Evolutionary conservation across 2,329 filamentous ascomycete species (phyloP), one percentile per base, ranked within the genome.

Genomic region (Neofusicoccum sp.): DNA sequence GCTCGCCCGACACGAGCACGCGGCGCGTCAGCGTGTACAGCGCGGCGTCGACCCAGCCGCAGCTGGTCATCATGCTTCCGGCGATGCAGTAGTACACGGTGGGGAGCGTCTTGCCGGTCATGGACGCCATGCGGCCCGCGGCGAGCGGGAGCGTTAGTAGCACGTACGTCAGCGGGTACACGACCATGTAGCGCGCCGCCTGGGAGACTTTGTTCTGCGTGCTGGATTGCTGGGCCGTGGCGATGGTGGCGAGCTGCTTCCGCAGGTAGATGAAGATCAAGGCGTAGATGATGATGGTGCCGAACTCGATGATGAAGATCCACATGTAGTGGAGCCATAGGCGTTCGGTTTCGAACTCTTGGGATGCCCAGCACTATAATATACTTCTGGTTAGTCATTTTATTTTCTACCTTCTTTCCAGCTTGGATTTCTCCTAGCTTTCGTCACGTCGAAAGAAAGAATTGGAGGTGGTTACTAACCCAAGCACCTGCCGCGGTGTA

Each of bases 151-250:
- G 78, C 0, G 87, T 90, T 64, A 88, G 85, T 16, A 87, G 61
- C 2, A 88, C 79, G 70, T 90, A 90, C 62, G 88, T 86, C 63
- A 86, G 69, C 0, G 88, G 87, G 63, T 90, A 89, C 33, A 89
- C 76, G 44, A 89, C 72, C 81, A 84, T 84, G 66, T 89, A 86
- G 3, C 83, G 76, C 9, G 79, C 78, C 20, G 80, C 78, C 16
- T 72, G 66, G 6, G 69, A 70, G 14, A 76, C 68, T 53, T 71
- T 74, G 28, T 60, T 66, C n/a, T 70, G 71, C 14, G 49, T 57
- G n/a, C 54, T 24, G 11, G 44, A 20, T 6, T 58, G 54, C 53
- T 73, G 68, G 58, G 73, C 71, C 60, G 68, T 66, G 6, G 72
- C 66, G 51, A 75, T 69, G 62, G 71, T 71, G 34, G 71, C 68